Base-by-base conservation (phyloP, 768 basidiomycete species). In the Baorangia bicolor region DNA sequence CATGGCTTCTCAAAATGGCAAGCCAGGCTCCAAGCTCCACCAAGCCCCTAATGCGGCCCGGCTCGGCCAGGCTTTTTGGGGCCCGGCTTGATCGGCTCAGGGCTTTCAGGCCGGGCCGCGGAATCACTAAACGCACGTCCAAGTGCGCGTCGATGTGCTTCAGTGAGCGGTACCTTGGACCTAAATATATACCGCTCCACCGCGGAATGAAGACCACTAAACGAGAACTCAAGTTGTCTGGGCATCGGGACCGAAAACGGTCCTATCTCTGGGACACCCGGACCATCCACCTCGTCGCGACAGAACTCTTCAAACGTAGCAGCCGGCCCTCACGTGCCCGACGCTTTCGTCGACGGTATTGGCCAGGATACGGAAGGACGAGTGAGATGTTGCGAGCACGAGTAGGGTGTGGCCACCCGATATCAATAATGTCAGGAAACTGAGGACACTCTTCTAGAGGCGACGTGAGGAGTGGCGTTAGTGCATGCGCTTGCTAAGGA, bases 381-480 rank as follows among this genome's bases (percentile, higher is more conserved):
- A 75, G 21, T 70, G 67, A 2, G 86, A 85, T 0, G 68, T 76
- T 1, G 87, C 91, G 12, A 95, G 84, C 1, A 97, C 77, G 35
- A 98, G 78, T 38, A 97, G 78, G 0, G 94, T 94, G 69, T 98
- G 96, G 2, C 94, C 95, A 18, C 96, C 95, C 0, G 94, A 94
- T 43, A 95, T 78, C n/a, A 98, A 80, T 11, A 98, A 78, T 0
- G 90, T 87, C 34, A 98, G 96, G 95, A 68, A 88, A 98, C 25
- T 64, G 50, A 69, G 92, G 72, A 65, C 77, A 50, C 25, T 78
- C 62, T 8, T 59, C 49, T 0, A 72, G 58, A 50, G 71, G 73
- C 7, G 79, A 73, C 0, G 93, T 91, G 16, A 95, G 78, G 21
- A 91, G 70, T 0, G 88, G 79, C 0, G 91, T 95, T 0, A 95